Evolutionary conservation across 2,329 filamentous ascomycete genomes (phyloP).

Genomic region (Aureobasidium subglaciale): DNA sequence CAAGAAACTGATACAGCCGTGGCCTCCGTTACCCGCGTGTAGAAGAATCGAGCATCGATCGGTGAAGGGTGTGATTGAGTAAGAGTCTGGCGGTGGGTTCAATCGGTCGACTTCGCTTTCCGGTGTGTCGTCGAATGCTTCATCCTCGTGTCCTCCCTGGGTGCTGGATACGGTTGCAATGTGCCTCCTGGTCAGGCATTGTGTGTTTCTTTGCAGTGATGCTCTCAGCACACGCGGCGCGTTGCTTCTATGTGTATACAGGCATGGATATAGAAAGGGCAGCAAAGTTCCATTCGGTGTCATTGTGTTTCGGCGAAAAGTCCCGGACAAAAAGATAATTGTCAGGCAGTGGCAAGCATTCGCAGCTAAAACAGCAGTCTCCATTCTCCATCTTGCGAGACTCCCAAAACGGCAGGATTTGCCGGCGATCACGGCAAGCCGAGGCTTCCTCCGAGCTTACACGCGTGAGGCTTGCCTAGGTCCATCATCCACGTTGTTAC

Average conservation of each 20-base stretch:
- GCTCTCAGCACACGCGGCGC: constrained; percentile 16
- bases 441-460: neutral
- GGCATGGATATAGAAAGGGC: constrained; percentile 41
- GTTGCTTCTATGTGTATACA: constrained; percentile 22
- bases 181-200: neutral
- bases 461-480: neutral
- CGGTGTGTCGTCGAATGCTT: neutral
- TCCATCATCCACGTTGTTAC: neutral
- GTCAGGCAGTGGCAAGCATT: neutral
- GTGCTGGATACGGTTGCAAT: constrained; percentile 8
- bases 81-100: constrained; percentile 78
- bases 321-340: neutral
- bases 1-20: constrained; percentile 90
- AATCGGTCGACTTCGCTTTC: constrained; percentile 43
- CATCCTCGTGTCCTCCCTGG: constrained; percentile 2
- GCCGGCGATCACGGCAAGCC: neutral
- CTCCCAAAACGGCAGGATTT: neutral
- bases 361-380: neutral
- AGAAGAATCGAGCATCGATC: constrained; percentile 76
- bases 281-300: constrained; percentile 29
- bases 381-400: neutral
- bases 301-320: neutral
- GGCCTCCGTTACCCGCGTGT: constrained; percentile 72
- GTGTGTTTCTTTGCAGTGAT: constrained; percentile 16
- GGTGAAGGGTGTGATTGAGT: constrained; percentile 72